Evolutionary conservation across 371 early-diverging fungal genomes (phyloP), one percentile per base, ranked within the genome.

Genomic region (Batkoa obscura): DNA sequence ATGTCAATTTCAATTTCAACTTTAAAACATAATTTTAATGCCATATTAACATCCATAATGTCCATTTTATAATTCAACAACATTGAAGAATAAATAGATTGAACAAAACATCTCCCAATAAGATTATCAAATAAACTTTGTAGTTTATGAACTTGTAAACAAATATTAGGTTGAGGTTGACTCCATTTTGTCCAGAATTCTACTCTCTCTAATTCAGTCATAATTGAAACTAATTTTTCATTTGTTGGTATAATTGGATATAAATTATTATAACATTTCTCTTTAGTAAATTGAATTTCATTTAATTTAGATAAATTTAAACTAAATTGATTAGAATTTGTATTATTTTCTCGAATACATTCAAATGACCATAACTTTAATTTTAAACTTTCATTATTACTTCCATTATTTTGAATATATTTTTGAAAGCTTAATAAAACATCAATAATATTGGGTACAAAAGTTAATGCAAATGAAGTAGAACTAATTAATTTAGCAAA

Each of bases 171-270:
- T 10, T 47, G 47, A 46, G 56, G 46, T 32, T 55, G 43, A 1
- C 46, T 45, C 43, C 56, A 43, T 12, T 55, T 37, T 15, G 56
- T 47, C 56, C 56, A 55, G 23, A 55, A 41, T 43, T 55, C 56
- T 5, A 42, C 32, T 4, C 56, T 23, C 8, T 39, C 41, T 17
- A 36, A 36, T 1, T 23, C 3, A 32, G 56, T 3, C 13, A 55
- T 9, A 10, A 31, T 47, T 3, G 15, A 33, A 15, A 30, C 5
- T 10, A 55, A 46, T 10, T 2, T 47, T 36, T 23, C 31, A n/a
- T 15, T 31, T 6, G 56, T 15, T 3, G 56, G 53, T 37, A 53
- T 30, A 4, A 35, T n/a, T 12, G 47, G 56, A 34, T 55, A 55
- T 9, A 43, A 12, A 12, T 42, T 55, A 8, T 32, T 45, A 30